A percentile compares a stretch with the other conserved stretches of the same genome.
phyloP scores from a whole-genome alignment of 2,329 filamentous ascomycete species.

The Cytospora piceae region DNA sequence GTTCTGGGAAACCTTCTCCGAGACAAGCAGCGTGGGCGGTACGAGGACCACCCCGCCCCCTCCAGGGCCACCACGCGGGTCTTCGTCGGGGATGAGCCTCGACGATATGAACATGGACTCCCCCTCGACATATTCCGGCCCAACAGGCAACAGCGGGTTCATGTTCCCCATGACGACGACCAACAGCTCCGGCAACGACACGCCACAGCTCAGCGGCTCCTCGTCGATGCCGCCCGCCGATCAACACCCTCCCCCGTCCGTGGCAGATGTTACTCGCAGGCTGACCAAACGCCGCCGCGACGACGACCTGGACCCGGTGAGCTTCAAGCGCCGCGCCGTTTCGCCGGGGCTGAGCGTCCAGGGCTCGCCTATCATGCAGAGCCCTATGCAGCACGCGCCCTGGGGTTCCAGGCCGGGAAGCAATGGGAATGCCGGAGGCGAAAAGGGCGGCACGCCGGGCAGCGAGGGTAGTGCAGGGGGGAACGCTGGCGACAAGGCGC shows the following conservation, averaged over 20 bases:
- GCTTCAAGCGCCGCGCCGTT: conserved; percentile 89
- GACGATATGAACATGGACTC: conserved; percentile 77
- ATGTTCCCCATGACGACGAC: conserved; percentile 39
- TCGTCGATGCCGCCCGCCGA: conserved; percentile 35
- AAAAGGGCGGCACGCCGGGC: conserved; percentile 56
- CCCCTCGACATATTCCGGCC: conserved; percentile 46
- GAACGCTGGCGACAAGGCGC: conserved; percentile 53
- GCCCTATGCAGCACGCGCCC: conserved; percentile 72
- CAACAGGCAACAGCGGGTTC: conserved; percentile 32
- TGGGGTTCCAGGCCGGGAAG: conserved; percentile 70
- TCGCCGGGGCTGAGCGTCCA: conserved; percentile 90
- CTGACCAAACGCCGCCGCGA: conserved; percentile 79
- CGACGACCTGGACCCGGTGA: conserved; percentile 85
- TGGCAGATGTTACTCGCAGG: conserved; percentile 76
- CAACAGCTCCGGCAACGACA: conserved; percentile 43
- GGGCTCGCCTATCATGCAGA: conserved; percentile 86
- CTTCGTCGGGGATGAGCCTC: conserved; percentile 62
- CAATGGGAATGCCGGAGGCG: conserved; percentile 54
- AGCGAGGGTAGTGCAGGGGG: conserved; percentile 35
- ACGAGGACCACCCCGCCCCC: conserved; percentile 63
- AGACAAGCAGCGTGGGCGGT: conserved; percentile 56
- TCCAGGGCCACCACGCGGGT: conserved; percentile 60
- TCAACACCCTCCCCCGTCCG: conserved; percentile 56
- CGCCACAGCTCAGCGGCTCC: conserved; percentile 42
- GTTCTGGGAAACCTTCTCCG: conserved; percentile 82